phyloP scores from a whole-genome alignment of 1,284 basidiomycete genomes.

The Trametes versicolor region DNA sequence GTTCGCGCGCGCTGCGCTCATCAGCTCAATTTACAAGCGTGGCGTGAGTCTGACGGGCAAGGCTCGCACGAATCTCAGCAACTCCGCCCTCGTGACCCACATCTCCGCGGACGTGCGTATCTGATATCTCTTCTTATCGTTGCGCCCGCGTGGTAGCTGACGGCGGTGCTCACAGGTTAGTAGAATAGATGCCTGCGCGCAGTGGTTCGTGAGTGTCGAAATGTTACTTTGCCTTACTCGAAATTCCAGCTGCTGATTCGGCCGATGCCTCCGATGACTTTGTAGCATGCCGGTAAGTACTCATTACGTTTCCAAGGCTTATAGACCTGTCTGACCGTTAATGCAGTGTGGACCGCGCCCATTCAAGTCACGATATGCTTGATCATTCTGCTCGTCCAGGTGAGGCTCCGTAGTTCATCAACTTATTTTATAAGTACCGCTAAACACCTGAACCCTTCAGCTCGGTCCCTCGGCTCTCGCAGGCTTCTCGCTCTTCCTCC shows the following conservation, averaged over 20 bases:
- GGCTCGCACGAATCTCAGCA: conserved; percentile 69
- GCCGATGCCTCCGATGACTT: conserved; percentile 1
- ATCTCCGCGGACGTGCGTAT: conserved; percentile 72
- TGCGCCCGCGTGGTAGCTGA: conserved; percentile 19
- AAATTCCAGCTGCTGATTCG: conserved; percentile 13
- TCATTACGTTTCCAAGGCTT: not conserved
- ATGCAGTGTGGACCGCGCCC: conserved; percentile 71
- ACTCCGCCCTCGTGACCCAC: conserved; percentile 79
- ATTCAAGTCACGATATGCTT: conserved; percentile 72
- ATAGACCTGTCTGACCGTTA: not conserved
- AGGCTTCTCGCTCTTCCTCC: conserved; percentile 78
- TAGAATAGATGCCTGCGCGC: conserved; percentile 64
- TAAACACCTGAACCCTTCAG: conserved; percentile 43
- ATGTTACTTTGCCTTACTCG: conserved; percentile 16
- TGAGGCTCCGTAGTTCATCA: conserved; percentile 32
- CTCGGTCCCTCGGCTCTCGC: conserved; percentile 82
- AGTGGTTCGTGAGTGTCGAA: conserved; percentile 70
- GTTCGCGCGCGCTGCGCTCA: conserved; percentile 76
- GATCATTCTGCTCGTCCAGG: conserved; percentile 68
- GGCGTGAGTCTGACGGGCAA: conserved; percentile 73
- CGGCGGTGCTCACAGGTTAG: conserved; percentile 51
- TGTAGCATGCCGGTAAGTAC: conserved; percentile 57
- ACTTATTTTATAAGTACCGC: not conserved
- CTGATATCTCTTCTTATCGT: conserved; percentile 2
- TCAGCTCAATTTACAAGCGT: conserved; percentile 79